Conservation (phyloP, 2,329 filamentous ascomycete species). For the Nigrospora sphaerica region DNA sequence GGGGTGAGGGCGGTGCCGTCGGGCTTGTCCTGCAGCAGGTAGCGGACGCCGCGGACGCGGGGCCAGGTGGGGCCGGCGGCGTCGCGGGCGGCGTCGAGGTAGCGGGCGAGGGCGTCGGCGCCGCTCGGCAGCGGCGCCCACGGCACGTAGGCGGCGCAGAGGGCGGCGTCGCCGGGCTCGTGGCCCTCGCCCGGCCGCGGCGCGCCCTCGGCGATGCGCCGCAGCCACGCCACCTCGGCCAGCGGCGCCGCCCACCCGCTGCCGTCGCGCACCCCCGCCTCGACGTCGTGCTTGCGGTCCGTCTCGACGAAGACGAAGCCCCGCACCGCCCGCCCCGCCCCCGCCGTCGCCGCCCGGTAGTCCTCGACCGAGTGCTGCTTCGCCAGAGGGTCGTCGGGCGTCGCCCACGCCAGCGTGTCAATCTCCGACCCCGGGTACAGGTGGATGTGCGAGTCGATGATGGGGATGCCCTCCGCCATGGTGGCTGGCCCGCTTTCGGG, state of each 20-base stretch:
- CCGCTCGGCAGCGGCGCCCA: constrained; percentile 80
- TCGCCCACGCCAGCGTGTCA: constrained; percentile 63
- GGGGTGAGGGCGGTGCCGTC: constrained; percentile 55
- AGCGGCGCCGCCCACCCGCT: constrained; percentile 62
- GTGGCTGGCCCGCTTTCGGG: neutral
- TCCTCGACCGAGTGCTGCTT: constrained; percentile 58
- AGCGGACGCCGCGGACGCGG: constrained; percentile 73
- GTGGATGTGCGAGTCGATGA: constrained; percentile 90
- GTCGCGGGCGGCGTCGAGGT: constrained; percentile 55
- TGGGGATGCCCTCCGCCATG: constrained; percentile 37
- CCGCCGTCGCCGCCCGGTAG: constrained; percentile 43
- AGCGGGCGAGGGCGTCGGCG: constrained; percentile 50
- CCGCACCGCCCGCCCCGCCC: constrained; percentile 36
- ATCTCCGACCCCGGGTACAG: constrained; percentile 69
- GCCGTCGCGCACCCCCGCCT: constrained; percentile 33
- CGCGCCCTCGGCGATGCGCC: constrained; percentile 56
- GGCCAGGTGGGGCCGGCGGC: constrained; percentile 57
- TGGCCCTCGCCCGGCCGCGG: constrained; percentile 54
- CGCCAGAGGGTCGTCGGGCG: constrained; percentile 48
- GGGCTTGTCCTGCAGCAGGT: constrained; percentile 73
- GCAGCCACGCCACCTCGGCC: constrained; percentile 63
- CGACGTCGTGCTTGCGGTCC: constrained; percentile 60
- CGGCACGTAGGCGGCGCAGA: constrained; percentile 66
- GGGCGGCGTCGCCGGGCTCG: constrained; percentile 35
- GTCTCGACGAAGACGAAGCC: constrained; percentile 82